Conservation (phyloP, 2,329 filamentous ascomycete genomes). For the Dactylellina leptospora region DNA sequence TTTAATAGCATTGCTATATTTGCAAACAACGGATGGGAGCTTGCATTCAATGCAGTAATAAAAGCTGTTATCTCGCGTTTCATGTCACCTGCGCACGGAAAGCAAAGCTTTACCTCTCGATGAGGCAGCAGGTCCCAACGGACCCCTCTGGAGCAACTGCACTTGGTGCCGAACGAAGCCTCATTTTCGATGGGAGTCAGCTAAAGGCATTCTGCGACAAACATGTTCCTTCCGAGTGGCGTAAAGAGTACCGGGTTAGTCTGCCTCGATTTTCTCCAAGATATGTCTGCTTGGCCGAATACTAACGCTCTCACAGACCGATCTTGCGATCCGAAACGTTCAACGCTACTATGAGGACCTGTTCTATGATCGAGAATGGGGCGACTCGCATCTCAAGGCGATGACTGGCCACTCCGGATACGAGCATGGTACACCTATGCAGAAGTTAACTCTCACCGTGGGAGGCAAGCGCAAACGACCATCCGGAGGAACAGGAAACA, state of each 20-base stretch:
- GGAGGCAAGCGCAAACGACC: conserved; percentile 70
- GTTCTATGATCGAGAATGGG: conserved; percentile 91
- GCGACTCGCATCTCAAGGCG: conserved; percentile 84
- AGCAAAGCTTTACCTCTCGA: conserved; percentile 87
- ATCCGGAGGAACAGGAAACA: conserved; percentile 60
- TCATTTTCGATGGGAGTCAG: conserved; percentile 55
- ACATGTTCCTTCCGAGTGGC: conserved; percentile 89
- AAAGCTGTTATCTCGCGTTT: conserved; percentile 95
- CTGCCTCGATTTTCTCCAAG: too few relatives aligned
- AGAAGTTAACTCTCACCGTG: conserved; percentile 66
- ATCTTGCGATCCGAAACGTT: conserved; percentile 79
- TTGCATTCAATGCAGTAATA: conserved; percentile 97
- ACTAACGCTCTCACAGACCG: conserved; percentile 57
- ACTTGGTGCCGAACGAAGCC: conserved; percentile 66
- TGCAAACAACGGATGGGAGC: conserved; percentile 98
- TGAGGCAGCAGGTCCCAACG: conserved; percentile 76
- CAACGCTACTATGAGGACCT: conserved; percentile 88
- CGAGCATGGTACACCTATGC: conserved; percentile 60
- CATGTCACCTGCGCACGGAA: conserved; percentile 94
- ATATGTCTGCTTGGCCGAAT: background rate
- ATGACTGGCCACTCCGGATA: conserved; percentile 65
- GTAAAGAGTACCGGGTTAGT: conserved; percentile 80
- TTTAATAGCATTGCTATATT: conserved; percentile 80
- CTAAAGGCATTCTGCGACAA: conserved; percentile 96
- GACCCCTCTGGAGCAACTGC: conserved; percentile 74